Conservation (phyloP, 2,329 filamentous ascomycete genomes). For the Cercospora berteroae region DNA sequence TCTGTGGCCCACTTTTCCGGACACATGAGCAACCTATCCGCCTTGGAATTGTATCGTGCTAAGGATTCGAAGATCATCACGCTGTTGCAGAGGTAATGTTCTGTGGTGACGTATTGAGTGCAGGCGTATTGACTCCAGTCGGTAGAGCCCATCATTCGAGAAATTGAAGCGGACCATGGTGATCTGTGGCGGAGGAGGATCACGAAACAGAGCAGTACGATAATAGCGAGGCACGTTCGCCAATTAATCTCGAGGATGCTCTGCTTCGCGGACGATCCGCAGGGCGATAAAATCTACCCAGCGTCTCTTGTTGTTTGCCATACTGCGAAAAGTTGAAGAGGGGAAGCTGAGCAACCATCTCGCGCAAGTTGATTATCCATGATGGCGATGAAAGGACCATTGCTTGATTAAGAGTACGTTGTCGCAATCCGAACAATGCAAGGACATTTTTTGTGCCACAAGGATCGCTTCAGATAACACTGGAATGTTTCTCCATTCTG, state of each 20-base stretch:
- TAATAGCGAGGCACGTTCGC: background rate
- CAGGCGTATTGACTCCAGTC: constrained; percentile 41
- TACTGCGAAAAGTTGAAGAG: background rate
- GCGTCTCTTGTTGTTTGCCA: background rate
- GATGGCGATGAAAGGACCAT: background rate
- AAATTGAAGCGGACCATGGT: background rate
- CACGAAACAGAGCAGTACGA: background rate
- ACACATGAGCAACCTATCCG: constrained; percentile 47
- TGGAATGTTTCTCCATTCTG: background rate
- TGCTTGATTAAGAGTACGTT: background rate
- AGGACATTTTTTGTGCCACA: background rate
- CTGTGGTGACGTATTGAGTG: constrained; percentile 45
- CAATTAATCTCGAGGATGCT: background rate
- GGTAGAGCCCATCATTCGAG: background rate
- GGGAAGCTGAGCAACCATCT: background rate
- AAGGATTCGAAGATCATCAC: constrained; percentile 47
- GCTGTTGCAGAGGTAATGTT: constrained; percentile 45
- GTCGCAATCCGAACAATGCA: background rate
- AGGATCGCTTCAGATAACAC: background rate
- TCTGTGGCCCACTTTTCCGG: constrained; percentile 37
- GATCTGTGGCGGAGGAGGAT: background rate
- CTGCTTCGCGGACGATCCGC: background rate
- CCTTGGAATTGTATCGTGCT: constrained; percentile 41
- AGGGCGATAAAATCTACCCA: background rate
- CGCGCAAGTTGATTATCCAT: background rate